phyloP scores from a whole-genome alignment of 306 rosid genomes.

The Cucurbita argyrosperma region DNA sequence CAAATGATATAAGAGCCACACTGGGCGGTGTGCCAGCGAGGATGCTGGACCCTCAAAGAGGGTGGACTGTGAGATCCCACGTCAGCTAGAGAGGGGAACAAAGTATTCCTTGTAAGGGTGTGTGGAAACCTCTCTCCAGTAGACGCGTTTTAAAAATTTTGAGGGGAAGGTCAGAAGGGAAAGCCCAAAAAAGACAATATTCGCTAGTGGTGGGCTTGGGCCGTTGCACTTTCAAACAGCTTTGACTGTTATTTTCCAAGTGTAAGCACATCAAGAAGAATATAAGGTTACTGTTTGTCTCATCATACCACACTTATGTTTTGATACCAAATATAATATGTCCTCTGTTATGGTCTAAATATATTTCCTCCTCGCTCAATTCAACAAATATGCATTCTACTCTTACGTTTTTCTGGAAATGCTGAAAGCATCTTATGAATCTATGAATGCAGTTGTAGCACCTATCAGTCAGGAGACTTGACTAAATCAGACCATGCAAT shows the following conservation, averaged over 20 bases:
- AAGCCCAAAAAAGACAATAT: too few relatives aligned
- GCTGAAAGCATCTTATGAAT: conserved; percentile 14
- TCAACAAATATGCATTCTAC: conserved; percentile 3
- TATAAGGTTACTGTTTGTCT: not conserved
- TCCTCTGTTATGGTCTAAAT: not conserved
- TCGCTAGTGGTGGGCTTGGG: too few relatives aligned
- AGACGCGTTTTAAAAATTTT: too few relatives aligned
- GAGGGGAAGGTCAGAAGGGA: too few relatives aligned
- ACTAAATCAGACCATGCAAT: conserved; percentile 75
- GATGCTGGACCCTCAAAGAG: too few relatives aligned
- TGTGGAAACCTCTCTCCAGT: too few relatives aligned
- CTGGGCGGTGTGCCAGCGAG: too few relatives aligned
- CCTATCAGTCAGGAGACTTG: conserved; percentile 64
- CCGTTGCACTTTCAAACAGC: too few relatives aligned
- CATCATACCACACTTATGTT: not conserved
- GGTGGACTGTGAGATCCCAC: too few relatives aligned
- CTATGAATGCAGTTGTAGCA: conserved; percentile 71
- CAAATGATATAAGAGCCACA: too few relatives aligned
- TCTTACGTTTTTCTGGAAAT: not conserved
- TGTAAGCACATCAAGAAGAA: not conserved
- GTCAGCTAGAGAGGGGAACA: too few relatives aligned
- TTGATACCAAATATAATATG: not conserved
- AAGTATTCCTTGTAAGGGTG: too few relatives aligned
- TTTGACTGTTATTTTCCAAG: not conserved
- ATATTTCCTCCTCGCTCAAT: not conserved